Conservation (phyloP, 495 filamentous ascomycete genomes). For the Penicillium fimorum region DNA sequence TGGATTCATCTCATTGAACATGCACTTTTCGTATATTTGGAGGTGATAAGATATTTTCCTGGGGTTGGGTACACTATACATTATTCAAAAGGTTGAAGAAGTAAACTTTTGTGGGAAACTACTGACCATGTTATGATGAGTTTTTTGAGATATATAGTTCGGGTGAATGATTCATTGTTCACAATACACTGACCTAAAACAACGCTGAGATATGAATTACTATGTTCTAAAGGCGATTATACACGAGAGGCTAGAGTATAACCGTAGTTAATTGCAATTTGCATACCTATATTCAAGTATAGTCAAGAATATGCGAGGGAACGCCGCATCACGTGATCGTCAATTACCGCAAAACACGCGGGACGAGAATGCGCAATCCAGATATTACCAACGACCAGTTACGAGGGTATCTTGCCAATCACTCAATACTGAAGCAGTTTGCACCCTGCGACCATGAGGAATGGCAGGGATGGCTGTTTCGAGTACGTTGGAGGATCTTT, state of each 20-base stretch:
- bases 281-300: not conserved
- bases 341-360: constrained; percentile 21
- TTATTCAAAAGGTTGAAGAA: not conserved
- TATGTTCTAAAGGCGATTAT: not conserved
- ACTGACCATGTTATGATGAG: not conserved
- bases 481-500: constrained; percentile 27
- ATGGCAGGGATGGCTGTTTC: constrained; percentile 41
- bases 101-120: not conserved
- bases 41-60: not conserved
- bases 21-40: not conserved
- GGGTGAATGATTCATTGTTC: too few relatives aligned
- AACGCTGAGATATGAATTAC: not conserved
- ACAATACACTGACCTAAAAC: not conserved
- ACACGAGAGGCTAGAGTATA: not conserved
- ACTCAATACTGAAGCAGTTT: constrained; percentile 1
- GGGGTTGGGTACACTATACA: not conserved
- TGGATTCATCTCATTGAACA: not conserved
- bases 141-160: not conserved
- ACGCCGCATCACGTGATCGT: constrained; percentile 20
- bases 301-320: not conserved
- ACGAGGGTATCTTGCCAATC: not conserved
- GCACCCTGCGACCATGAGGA: constrained; percentile 37
- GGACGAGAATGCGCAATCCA: constrained; percentile 11
- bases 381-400: constrained; percentile 9
- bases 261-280: not conserved